Evolutionary conservation across 2,329 filamentous ascomycete species (phyloP).

Genomic region (Colletotrichum musae): DNA sequence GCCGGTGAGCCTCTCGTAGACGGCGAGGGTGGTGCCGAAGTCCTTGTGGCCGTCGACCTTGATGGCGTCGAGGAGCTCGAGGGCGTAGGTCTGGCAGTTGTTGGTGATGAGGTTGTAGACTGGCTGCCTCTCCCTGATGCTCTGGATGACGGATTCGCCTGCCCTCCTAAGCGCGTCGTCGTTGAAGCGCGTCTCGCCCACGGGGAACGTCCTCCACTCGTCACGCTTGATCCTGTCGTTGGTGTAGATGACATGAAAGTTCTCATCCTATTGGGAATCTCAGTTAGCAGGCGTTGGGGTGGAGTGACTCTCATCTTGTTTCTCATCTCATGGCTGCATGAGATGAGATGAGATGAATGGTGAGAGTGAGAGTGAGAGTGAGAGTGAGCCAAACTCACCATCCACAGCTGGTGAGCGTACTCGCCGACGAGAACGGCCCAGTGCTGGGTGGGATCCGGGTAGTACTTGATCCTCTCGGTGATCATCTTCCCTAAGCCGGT

Average conservation of each 20-base stretch:
- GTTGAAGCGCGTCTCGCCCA: conserved; percentile 68
- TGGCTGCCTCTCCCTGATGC: conserved; percentile 63
- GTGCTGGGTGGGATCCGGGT: conserved; percentile 72
- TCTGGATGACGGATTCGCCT: conserved; percentile 68
- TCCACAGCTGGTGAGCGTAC: conserved; percentile 72
- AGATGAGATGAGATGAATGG: too few relatives aligned
- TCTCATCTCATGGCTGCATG: too few relatives aligned
- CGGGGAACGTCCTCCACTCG: conserved; percentile 66
- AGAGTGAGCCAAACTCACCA: conserved; percentile 55
- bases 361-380: too few relatives aligned
- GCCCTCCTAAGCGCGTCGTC: conserved; percentile 64
- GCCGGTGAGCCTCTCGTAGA: conserved; percentile 67
- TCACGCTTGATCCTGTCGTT: conserved; percentile 62
- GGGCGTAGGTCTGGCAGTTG: conserved; percentile 72
- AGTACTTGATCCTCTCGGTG: conserved; percentile 66
- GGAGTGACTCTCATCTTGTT: too few relatives aligned
- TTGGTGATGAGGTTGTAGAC: conserved; percentile 72
- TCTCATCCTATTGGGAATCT: conserved; percentile 59
- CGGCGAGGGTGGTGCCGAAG: conserved; percentile 67
- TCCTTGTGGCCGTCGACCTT: conserved; percentile 64
- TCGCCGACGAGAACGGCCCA: conserved; percentile 72
- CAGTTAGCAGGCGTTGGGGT: not conserved
- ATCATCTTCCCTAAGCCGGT: conserved; percentile 70
- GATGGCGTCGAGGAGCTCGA: conserved; percentile 67
- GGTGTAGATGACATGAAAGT: conserved; percentile 70